Evolutionary conservation across 139 green algal species (phyloP).

Genomic region (Pycnococcus provasolii): DNA sequence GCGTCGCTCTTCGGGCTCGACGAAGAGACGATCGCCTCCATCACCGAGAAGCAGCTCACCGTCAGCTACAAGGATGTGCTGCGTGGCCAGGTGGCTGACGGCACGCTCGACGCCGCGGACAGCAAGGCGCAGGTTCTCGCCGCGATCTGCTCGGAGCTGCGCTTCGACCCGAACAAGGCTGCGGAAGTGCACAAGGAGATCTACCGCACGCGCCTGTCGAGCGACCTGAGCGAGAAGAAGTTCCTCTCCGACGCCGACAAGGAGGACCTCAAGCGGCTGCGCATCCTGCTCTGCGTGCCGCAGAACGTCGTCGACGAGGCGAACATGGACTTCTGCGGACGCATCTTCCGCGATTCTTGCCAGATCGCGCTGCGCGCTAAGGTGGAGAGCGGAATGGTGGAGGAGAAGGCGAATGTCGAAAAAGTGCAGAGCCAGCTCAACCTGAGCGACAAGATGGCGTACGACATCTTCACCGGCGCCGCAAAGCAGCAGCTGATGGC

Average conservation of each 20-base stretch:
- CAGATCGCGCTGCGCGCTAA: not conserved
- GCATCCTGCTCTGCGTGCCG: slow-evolving; percentile 76
- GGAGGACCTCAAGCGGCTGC: slow-evolving; percentile 53
- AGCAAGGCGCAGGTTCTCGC: slow-evolving; percentile 56
- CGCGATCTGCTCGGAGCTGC: slow-evolving; percentile 60
- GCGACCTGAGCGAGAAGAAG: slow-evolving; percentile 49
- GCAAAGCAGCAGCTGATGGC: slow-evolving; percentile 28
- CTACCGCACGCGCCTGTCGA: slow-evolving; percentile 64
- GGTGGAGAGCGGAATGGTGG: not conserved
- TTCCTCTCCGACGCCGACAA: slow-evolving; percentile 60
- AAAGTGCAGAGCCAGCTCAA: too few species aligned
- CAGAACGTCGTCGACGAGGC: slow-evolving; percentile 39
- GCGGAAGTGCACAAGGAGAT: slow-evolving; percentile 60
- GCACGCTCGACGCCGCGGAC: slow-evolving; percentile 39
- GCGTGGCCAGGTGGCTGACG: slow-evolving; percentile 24
- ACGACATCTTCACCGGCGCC: too few species aligned
- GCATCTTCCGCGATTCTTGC: not conserved
- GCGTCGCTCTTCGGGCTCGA: slow-evolving; percentile 60
- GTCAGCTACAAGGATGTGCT: slow-evolving; percentile 44
- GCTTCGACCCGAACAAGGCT: slow-evolving; percentile 62
- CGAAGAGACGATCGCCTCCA: slow-evolving; percentile 52
- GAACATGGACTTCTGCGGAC: slow-evolving; percentile 43
- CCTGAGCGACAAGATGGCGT: too few species aligned
- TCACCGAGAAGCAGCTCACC: slow-evolving; percentile 36
- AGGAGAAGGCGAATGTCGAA: too few species aligned